These are phyloP conservation scores for Schizophyllum amplum DNA, from an alignment of 1,284 basidiomycete species.

Conservation along the genomic window DNA sequence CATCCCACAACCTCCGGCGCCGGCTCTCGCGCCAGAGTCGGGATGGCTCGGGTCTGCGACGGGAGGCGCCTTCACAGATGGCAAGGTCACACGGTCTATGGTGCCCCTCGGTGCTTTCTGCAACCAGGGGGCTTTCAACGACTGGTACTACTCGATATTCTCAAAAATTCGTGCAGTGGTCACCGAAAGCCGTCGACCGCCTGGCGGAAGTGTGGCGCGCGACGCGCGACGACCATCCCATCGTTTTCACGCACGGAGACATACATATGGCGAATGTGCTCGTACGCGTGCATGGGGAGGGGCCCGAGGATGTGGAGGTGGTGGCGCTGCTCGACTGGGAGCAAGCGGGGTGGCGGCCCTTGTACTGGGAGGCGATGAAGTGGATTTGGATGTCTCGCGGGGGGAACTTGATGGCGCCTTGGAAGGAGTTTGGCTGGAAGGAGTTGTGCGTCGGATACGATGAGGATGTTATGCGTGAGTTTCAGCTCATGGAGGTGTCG, in stretches of 20 bases:
- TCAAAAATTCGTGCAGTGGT: neutral
- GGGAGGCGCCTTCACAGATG: neutral
- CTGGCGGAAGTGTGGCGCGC: slow-evolving; percentile 1
- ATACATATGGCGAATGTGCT: slow-evolving; percentile 7
- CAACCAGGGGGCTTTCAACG: neutral
- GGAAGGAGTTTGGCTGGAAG: neutral
- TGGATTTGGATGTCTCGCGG: neutral
- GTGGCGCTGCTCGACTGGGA: slow-evolving; percentile 9
- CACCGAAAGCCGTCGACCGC: neutral
- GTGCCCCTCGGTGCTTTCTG: neutral
- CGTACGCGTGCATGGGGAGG: slow-evolving; percentile 3
- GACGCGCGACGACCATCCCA: slow-evolving; percentile 8
- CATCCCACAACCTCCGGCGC: neutral
- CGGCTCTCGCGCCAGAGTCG: neutral
- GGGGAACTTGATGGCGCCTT: neutral
- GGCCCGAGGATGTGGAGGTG: slow-evolving; percentile 2
- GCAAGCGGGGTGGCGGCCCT: slow-evolving; percentile 9
- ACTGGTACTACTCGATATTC: neutral
- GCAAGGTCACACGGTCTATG: neutral
- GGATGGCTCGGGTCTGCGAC: neutral
- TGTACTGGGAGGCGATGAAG: slow-evolving; percentile 7
- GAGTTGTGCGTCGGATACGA: neutral
- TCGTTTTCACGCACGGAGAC: slow-evolving; percentile 11
- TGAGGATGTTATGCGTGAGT: neutral
- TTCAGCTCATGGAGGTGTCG: neutral